Conservation (phyloP, 2,329 filamentous ascomycete species). For the Alternaria sp. region DNA sequence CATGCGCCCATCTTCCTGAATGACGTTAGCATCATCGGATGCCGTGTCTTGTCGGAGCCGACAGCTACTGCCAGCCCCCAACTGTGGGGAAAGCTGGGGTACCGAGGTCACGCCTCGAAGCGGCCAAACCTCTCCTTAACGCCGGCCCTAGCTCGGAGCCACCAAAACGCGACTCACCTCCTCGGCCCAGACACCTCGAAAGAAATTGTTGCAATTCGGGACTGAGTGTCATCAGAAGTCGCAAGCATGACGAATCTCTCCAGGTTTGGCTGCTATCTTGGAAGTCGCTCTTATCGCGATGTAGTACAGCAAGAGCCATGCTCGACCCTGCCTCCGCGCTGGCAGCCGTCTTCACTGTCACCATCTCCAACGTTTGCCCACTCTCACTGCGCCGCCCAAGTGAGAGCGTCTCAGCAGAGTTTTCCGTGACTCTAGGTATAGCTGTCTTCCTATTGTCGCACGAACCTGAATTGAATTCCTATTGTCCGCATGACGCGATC, state of each 20-base stretch:
- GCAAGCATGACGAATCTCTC: not conserved
- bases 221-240: not conserved
- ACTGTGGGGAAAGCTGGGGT: slow-evolving; percentile 22
- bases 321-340: not conserved
- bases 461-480: not conserved
- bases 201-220: not conserved
- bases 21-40: slow-evolving; percentile 9
- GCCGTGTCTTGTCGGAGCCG: not conserved
- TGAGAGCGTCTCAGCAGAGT: not conserved
- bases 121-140: slow-evolving; percentile 2
- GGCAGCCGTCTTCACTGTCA: slow-evolving; percentile 10
- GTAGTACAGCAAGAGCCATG: not conserved
- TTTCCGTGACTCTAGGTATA: too few relatives aligned
- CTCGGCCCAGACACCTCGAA: not conserved
- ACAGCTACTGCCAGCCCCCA: slow-evolving; percentile 3
- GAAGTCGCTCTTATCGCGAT: not conserved
- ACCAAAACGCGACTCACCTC: not conserved
- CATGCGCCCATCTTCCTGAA: not conserved
- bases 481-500: slow-evolving; percentile 1
- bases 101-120: slow-evolving; percentile 17
- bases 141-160: not conserved
- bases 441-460: not conserved
- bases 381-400: not conserved
- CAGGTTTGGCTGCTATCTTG: not conserved
- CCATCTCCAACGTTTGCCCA: not conserved